A percentile compares a stretch with the other conserved stretches of the same genome.
Evolutionary conservation across 257 asterid genomes (phyloP).

Genomic region (Osmanthus fragrans): DNA sequence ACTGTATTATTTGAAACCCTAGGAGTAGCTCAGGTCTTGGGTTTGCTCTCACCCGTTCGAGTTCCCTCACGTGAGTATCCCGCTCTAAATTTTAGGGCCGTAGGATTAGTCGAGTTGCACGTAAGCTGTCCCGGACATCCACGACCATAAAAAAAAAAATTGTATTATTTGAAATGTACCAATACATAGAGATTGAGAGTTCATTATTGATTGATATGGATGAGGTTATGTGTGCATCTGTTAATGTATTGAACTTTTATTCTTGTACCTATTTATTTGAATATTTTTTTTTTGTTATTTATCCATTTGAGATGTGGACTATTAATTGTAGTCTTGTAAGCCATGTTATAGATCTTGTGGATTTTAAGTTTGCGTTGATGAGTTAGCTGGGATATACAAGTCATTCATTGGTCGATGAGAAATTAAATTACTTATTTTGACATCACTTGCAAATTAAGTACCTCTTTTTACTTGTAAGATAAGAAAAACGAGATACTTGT

Average conservation of each 20-base stretch:
- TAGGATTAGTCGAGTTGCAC: no score
- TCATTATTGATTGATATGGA: background rate
- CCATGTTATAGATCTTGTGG: background rate
- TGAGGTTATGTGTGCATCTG: background rate
- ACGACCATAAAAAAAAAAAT: no score
- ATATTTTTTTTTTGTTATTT: background rate
- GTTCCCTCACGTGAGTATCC: no score
- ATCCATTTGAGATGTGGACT: background rate
- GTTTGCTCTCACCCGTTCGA: no score
- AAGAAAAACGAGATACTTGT: background rate
- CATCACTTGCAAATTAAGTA: background rate
- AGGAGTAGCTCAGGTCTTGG: no score
- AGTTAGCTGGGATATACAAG: background rate
- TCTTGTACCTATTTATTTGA: background rate
- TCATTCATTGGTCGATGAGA: background rate
- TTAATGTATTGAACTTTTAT: background rate
- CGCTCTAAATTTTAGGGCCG: no score
- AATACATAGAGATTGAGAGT: background rate
- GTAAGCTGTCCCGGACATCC: no score
- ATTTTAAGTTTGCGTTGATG: background rate
- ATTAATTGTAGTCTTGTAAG: background rate
- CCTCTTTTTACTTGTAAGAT: background rate
- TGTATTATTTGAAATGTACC: background rate
- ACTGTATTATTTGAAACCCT: no score
- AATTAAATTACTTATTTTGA: background rate